A percentile compares a stretch with the other conserved stretches of the same genome.
These are phyloP conservation scores for Panus rudis DNA, from an alignment of 768 basidiomycete species.

Conservation along the genomic window DNA sequence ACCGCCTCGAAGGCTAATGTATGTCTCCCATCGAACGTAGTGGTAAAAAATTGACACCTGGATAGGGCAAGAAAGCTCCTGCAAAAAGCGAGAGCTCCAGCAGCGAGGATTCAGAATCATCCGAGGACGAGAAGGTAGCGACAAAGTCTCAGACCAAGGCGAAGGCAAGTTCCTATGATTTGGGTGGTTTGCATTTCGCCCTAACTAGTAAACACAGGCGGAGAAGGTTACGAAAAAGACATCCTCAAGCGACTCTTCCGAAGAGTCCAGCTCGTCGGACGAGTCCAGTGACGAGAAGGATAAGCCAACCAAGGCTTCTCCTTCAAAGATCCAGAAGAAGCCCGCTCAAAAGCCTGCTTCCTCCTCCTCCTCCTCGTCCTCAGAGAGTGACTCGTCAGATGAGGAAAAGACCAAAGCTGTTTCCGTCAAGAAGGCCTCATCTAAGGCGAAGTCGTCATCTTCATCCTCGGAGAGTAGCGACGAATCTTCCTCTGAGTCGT, in stretches of 20 bases:
- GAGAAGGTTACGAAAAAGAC: slow-evolving; percentile 9
- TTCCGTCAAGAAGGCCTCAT: slow-evolving; percentile 14
- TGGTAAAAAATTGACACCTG: background rate
- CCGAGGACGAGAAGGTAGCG: slow-evolving; percentile 13
- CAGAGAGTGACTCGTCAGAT: slow-evolving; percentile 3
- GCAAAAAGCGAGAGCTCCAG: slow-evolving; percentile 30
- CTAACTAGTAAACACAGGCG: background rate
- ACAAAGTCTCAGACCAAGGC: slow-evolving; percentile 24
- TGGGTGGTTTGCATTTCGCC: slow-evolving; percentile 7
- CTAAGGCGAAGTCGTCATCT: slow-evolving; percentile 5
- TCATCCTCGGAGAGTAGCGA: slow-evolving; percentile 13
- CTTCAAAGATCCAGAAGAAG: slow-evolving; percentile 23
- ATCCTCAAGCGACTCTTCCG: slow-evolving; percentile 9
- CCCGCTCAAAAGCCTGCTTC: background rate
- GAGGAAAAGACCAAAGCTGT: slow-evolving; percentile 3
- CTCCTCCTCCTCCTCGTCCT: slow-evolving; percentile 4
- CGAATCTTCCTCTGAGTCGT: slow-evolving; percentile 6
- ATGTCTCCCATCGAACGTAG: background rate
- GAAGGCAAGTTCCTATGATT: slow-evolving; percentile 17
- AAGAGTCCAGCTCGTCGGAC: slow-evolving; percentile 14
- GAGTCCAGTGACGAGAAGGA: slow-evolving; percentile 24
- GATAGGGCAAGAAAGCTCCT: slow-evolving; percentile 7
- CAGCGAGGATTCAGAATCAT: slow-evolving; percentile 26
- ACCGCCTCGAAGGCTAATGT: background rate
- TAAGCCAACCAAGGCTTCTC: slow-evolving; percentile 31